phyloP scores from a whole-genome alignment of 192 early-diverging fungal genomes.

The Gaertneriomyces semiglobifer region DNA sequence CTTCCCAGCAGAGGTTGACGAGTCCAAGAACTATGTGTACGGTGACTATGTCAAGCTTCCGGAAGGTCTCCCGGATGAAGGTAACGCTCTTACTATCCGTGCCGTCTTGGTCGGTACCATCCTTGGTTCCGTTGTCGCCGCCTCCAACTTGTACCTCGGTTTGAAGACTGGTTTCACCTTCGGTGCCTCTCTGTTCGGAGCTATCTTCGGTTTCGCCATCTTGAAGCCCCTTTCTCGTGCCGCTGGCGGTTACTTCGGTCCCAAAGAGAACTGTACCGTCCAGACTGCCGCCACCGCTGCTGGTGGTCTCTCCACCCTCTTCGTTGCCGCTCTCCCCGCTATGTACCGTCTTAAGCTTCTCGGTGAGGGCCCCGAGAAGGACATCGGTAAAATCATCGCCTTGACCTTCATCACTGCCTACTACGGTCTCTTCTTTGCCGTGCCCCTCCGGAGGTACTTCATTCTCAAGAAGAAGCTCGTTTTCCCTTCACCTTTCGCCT shows the following conservation, averaged over 20 bases:
- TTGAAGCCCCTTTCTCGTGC: conserved; percentile 60
- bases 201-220: conserved; percentile 63
- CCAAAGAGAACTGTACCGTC: conserved; percentile 81
- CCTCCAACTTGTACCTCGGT: conserved; percentile 88
- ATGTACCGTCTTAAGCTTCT: conserved; percentile 64
- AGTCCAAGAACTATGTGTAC: background rate
- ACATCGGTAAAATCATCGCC: conserved; percentile 58
- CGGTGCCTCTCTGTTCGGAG: conserved; percentile 33
- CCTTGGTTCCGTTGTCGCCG: conserved; percentile 64
- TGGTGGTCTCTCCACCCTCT: conserved; percentile 77
- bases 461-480: conserved; percentile 76
- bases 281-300: conserved; percentile 85
- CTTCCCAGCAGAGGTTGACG: too few species aligned
- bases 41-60: conserved; percentile 15
- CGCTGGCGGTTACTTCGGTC: conserved; percentile 61
- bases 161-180: conserved; percentile 56
- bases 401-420: conserved; percentile 75
- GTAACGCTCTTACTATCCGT: conserved; percentile 34
- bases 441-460: conserved; percentile 58
- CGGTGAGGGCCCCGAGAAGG: conserved; percentile 44
- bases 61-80: conserved; percentile 15
- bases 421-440: conserved; percentile 86
- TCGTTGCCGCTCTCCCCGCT: conserved; percentile 79
- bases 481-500: conserved; percentile 84
- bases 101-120: conserved; percentile 58